Conservation (phyloP, 2,329 filamentous ascomycete species). For the Alternaria triticimaculans region DNA sequence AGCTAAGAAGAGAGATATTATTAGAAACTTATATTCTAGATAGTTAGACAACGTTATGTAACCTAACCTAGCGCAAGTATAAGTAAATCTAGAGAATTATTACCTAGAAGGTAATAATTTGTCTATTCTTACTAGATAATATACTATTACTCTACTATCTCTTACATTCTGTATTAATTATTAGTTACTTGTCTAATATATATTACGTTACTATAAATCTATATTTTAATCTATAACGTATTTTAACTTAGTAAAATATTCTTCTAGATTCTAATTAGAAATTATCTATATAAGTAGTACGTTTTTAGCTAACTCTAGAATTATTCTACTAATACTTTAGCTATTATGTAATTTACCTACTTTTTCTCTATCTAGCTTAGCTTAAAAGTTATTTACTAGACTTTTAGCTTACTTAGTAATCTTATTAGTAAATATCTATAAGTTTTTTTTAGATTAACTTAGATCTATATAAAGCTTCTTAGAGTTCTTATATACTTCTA, state of each 20-base stretch:
- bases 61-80: too few relatives aligned
- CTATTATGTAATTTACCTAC: constrained; percentile 1
- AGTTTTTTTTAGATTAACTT: not conserved
- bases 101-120: too few relatives aligned
- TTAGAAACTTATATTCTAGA: too few relatives aligned
- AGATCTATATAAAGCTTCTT: not conserved
- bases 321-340: constrained; percentile 16
- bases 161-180: too few relatives aligned
- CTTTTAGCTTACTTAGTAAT: constrained; percentile 7
- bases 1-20: not conserved
- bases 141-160: too few relatives aligned
- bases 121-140: too few relatives aligned
- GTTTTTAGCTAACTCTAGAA: constrained; percentile 22
- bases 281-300: constrained; percentile 7
- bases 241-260: not conserved
- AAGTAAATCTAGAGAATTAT: too few relatives aligned
- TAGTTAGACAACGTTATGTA: too few relatives aligned
- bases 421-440: not conserved
- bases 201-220: too few relatives aligned
- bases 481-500: constrained; percentile 4
- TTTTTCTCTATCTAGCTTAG: not conserved
- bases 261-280: constrained; percentile 1
- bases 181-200: too few relatives aligned
- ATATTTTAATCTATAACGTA: constrained; percentile 16
- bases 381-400: constrained; percentile 3